A percentile compares a stretch with the other conserved stretches of the same genome.
Evolutionary conservation across 169 alveolate genomes (phyloP).

Genomic region (Plasmodium gaboni): DNA sequence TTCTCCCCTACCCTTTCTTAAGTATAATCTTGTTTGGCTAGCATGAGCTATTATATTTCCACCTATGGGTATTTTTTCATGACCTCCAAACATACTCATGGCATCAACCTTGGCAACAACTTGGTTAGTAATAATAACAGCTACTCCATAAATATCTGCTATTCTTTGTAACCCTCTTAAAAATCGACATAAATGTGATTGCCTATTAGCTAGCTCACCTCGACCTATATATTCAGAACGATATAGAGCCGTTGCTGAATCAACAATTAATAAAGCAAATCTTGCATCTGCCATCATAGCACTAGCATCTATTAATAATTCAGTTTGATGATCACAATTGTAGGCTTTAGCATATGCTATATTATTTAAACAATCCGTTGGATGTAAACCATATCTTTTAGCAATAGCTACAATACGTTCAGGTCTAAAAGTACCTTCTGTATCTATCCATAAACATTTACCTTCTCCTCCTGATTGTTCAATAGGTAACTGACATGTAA

Average conservation of each 20-base stretch:
- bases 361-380: slow-evolving; percentile 97
- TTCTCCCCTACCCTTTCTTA: slow-evolving; percentile 94
- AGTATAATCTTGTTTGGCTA: slow-evolving; percentile 95
- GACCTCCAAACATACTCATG: slow-evolving; percentile 87
- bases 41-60: slow-evolving; percentile 99
- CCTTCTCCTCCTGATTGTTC: slow-evolving; percentile 98
- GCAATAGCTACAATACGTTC: slow-evolving; percentile 98
- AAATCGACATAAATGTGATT: slow-evolving; percentile 96
- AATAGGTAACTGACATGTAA: slow-evolving; percentile 95
- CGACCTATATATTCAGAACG: slow-evolving; percentile 99
- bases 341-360: slow-evolving; percentile 98
- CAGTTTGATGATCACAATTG: slow-evolving; percentile 97
- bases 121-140: slow-evolving; percentile 97
- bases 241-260: slow-evolving; percentile 97
- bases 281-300: slow-evolving; percentile 97
- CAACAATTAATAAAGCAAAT: slow-evolving; percentile 97
- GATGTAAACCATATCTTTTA: slow-evolving; percentile 96
- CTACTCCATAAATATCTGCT: slow-evolving; percentile 96
- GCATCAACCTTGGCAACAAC: slow-evolving; percentile 95
- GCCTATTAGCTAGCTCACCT: slow-evolving; percentile 99
- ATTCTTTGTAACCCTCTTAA: slow-evolving; percentile 96
- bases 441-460: slow-evolving; percentile 98
- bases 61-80: slow-evolving; percentile 95
- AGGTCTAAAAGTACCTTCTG: slow-evolving; percentile 99
- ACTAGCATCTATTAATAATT: slow-evolving; percentile 96